A percentile compares a stretch with the other conserved stretches of the same genome.
These are phyloP conservation scores for Hyphodiscus sp. DNA, from an alignment of 2,329 filamentous ascomycete species.

Conservation along the genomic window DNA sequence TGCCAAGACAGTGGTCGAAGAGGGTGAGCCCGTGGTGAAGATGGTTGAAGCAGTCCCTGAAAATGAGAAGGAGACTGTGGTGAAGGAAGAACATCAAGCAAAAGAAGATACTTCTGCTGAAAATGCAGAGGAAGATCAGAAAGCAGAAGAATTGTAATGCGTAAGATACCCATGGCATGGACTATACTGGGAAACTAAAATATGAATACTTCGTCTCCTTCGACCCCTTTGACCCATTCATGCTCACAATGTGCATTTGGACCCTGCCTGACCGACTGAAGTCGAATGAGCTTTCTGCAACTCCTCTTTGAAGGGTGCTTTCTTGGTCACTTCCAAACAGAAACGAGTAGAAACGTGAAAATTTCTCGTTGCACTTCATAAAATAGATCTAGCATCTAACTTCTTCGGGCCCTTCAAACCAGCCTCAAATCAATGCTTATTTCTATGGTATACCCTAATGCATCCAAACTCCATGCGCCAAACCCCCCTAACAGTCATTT, in stretches of 20 bases:
- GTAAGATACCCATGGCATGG: background rate
- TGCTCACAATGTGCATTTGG: too few species aligned
- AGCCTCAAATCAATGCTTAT: background rate
- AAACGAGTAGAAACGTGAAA: too few species aligned
- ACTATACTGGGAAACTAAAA: too few species aligned
- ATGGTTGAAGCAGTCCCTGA: background rate
- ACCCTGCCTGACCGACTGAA: too few species aligned
- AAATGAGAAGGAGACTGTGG: conserved; percentile 2
- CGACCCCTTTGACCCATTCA: too few species aligned
- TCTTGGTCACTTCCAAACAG: too few species aligned
- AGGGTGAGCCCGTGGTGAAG: conserved; percentile 18
- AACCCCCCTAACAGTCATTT: background rate
- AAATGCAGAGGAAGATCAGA: background rate
- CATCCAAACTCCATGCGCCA: background rate
- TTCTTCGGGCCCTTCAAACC: background rate
- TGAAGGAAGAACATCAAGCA: background rate
- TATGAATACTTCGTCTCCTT: too few species aligned
- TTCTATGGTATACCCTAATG: background rate
- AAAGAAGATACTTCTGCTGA: background rate
- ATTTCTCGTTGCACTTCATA: too few species aligned
- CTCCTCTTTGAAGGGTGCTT: too few species aligned
- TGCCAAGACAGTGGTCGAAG: conserved; percentile 15
- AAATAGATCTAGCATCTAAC: background rate
- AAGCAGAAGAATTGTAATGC: background rate
- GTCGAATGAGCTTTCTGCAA: too few species aligned